These are phyloP conservation scores for Dactylellina haptotyla DNA, from an alignment of 2,329 filamentous ascomycete genomes.

Conservation along the genomic window DNA sequence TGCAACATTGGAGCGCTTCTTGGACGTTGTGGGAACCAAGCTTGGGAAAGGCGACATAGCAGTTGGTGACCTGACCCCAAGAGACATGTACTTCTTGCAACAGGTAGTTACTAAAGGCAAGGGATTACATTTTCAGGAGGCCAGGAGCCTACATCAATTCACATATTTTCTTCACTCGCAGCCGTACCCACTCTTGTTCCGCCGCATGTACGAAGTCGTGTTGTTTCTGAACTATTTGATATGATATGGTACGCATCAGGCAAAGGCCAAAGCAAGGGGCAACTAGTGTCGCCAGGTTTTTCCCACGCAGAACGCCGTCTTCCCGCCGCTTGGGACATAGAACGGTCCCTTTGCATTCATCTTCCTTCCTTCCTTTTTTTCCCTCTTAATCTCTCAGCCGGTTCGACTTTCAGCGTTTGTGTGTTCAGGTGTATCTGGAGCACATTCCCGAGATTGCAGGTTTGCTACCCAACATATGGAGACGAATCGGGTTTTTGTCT, in stretches of 20 bases:
- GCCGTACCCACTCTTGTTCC: conserved; percentile 4
- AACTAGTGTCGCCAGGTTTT: conserved; percentile 27
- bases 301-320: conserved; percentile 24
- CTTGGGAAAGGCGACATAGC: conserved; percentile 16
- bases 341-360: neutral
- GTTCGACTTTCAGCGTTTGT: conserved; percentile 13
- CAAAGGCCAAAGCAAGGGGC: conserved; percentile 44
- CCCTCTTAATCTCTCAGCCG: neutral
- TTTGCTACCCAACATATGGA: conserved; percentile 21
- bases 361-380: neutral
- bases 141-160: conserved; percentile 5
- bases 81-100: neutral
- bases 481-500: conserved; percentile 32
- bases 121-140: conserved; percentile 7
- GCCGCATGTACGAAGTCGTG: conserved; percentile 4
- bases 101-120: conserved; percentile 11
- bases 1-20: conserved; percentile 39
- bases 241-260: conserved; percentile 13
- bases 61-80: neutral
- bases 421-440: conserved; percentile 16
- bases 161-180: conserved; percentile 1
- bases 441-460: conserved; percentile 30
- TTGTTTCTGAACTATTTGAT: neutral
- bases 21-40: conserved; percentile 10
- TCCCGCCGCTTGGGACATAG: conserved; percentile 23